phyloP scores from a whole-genome alignment of 768 basidiomycete species.

The Calvatia gigantea region DNA sequence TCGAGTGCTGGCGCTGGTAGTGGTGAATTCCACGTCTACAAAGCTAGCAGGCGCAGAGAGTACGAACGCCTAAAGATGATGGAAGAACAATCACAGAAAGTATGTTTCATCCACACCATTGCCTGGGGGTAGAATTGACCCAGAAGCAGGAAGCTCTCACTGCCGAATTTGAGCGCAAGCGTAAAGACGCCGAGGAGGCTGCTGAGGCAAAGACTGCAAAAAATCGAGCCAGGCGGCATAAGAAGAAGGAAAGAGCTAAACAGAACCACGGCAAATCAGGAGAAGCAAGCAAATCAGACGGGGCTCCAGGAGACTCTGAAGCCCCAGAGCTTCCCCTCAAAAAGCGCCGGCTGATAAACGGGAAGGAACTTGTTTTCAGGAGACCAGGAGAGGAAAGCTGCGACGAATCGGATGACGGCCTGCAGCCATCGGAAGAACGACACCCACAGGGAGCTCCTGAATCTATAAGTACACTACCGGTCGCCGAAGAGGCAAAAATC shows the following conservation, averaged over 20 bases:
- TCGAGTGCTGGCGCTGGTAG: conserved; percentile 96
- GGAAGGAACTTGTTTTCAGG: conserved; percentile 59
- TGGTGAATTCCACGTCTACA: conserved; percentile 98
- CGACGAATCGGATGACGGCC: conserved; percentile 28
- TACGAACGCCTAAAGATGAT: conserved; percentile 92
- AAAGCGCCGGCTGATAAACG: conserved; percentile 79
- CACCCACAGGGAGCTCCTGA: background rate
- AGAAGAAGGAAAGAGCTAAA: conserved; percentile 80
- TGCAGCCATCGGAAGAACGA: conserved; percentile 3
- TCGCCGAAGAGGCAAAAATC: conserved; percentile 22
- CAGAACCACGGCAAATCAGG: conserved; percentile 24
- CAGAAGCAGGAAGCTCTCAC: conserved; percentile 59
- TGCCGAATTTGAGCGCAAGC: conserved; percentile 72
- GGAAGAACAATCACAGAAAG: conserved; percentile 79
- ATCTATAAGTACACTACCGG: conserved; percentile 5
- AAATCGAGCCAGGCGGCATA: conserved; percentile 90
- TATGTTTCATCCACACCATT: conserved; percentile 28
- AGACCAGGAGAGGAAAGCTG: conserved; percentile 40
- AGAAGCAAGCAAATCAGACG: conserved; percentile 14
- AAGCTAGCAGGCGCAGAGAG: conserved; percentile 89
- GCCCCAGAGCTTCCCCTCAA: conserved; percentile 47
- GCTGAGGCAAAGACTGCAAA: conserved; percentile 91
- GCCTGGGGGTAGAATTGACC: background rate
- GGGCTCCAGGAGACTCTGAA: conserved; percentile 18
- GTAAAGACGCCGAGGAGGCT: conserved; percentile 62